phyloP scores from a whole-genome alignment of 352 stramenopile genomes.

The Globisporangium cystogenes region DNA sequence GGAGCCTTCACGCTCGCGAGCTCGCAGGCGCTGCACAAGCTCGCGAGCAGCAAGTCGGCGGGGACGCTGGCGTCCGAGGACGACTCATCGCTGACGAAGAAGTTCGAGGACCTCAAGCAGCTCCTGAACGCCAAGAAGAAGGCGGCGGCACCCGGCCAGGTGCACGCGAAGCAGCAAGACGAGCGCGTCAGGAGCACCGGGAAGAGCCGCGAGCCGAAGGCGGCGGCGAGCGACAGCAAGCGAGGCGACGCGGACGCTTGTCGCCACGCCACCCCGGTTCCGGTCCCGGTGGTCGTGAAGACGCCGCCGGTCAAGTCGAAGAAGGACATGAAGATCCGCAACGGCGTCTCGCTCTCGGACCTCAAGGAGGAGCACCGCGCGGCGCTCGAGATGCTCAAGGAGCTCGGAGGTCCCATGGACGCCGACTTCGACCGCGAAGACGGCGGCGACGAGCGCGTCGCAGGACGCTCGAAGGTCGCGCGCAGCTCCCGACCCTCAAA shows the following conservation, averaged over 20 bases:
- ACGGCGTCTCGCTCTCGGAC: constrained; percentile 59
- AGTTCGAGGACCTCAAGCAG: constrained; percentile 61
- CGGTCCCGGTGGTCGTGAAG: constrained; percentile 8
- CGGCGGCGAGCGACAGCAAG: not conserved
- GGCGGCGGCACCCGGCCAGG: not conserved
- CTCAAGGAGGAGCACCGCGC: constrained; percentile 71
- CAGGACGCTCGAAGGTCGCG: not conserved
- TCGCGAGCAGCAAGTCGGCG: constrained; percentile 16
- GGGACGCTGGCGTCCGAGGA: constrained; percentile 6
- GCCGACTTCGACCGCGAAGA: constrained; percentile 24
- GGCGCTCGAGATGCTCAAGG: constrained; percentile 63
- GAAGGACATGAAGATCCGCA: constrained; percentile 33
- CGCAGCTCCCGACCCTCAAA: not conserved
- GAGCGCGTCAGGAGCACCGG: not conserved
- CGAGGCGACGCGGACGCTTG: not conserved
- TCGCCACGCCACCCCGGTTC: not conserved
- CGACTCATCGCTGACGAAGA: constrained; percentile 35
- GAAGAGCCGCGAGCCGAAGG: not conserved
- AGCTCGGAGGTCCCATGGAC: constrained; percentile 60
- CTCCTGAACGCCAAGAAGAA: constrained; percentile 44
- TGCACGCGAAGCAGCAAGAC: not conserved
- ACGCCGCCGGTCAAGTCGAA: constrained; percentile 15
- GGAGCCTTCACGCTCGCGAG: constrained; percentile 2
- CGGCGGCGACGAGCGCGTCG: constrained; percentile 5
- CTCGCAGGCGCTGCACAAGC: constrained; percentile 1